phyloP scores from a whole-genome alignment of 2,329 filamentous ascomycete genomes.

The Cercospora berteroae region DNA sequence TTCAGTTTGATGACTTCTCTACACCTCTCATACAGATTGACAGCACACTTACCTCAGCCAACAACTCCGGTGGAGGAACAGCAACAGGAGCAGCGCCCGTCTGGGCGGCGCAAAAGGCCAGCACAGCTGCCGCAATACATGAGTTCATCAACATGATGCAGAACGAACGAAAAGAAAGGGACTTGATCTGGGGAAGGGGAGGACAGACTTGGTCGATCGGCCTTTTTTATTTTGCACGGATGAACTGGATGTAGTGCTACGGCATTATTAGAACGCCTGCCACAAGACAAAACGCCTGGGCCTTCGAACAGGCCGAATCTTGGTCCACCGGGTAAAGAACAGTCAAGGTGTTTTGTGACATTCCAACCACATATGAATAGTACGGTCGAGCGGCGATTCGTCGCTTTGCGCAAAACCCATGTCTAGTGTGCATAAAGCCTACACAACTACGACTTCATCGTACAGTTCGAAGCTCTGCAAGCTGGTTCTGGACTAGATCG shows the following conservation, averaged over 20 bases:
- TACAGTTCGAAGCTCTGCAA: neutral
- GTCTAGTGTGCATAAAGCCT: neutral
- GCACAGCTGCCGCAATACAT: neutral
- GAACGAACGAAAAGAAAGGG: neutral
- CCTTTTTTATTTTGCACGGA: neutral
- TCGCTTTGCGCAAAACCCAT: neutral
- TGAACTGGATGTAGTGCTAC: neutral
- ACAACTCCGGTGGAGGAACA: neutral
- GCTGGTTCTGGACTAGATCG: neutral
- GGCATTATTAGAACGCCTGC: neutral
- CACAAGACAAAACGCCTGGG: neutral
- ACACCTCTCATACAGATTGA: neutral
- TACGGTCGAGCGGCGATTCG: neutral
- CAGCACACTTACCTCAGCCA: neutral
- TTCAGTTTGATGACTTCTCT: neutral
- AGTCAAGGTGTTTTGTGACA: neutral
- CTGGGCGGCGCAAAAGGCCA: neutral
- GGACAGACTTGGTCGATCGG: neutral
- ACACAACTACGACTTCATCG: neutral
- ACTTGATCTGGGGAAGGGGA: neutral
- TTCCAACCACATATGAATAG: neutral
- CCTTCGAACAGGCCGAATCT: neutral
- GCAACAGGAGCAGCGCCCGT: neutral
- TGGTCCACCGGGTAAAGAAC: neutral
- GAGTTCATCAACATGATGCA: constrained; percentile 1